These are phyloP conservation scores for Phytophthora boehmeriae DNA, from an alignment of 352 stramenopile genomes.

Conservation along the genomic window DNA sequence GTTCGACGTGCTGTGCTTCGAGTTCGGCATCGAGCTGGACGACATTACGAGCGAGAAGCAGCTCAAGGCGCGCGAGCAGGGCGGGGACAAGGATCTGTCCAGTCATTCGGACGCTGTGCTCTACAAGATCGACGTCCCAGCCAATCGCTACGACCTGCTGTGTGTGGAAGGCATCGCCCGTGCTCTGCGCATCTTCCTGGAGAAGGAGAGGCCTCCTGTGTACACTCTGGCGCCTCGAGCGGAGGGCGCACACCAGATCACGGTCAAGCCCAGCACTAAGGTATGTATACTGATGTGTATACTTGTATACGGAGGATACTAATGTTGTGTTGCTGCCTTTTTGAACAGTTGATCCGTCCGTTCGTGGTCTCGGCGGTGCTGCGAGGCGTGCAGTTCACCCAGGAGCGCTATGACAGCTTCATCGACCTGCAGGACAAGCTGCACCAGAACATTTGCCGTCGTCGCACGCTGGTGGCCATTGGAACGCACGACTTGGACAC, in stretches of 20 bases:
- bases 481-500: slow-evolving; percentile 99
- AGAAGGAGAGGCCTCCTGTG: slow-evolving; percentile 92
- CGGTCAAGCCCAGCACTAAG: slow-evolving; percentile 88
- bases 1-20: slow-evolving; percentile 99
- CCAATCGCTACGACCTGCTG: slow-evolving; percentile 99
- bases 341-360: slow-evolving; percentile 88
- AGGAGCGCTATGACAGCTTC: slow-evolving; percentile 98
- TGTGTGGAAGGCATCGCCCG: slow-evolving; percentile 98
- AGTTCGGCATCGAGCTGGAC: slow-evolving; percentile 99
- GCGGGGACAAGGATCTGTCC: slow-evolving; percentile 64
- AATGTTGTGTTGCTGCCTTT: slow-evolving; percentile 9
- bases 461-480: slow-evolving; percentile 99
- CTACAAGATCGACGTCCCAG: slow-evolving; percentile 99
- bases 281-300: slow-evolving; percentile 20
- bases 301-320: background rate
- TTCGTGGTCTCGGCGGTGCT: slow-evolving; percentile 98
- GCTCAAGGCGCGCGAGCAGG: slow-evolving; percentile 88
- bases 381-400: slow-evolving; percentile 95
- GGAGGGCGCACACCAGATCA: slow-evolving; percentile 81
- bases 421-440: slow-evolving; percentile 99
- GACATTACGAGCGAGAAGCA: slow-evolving; percentile 89
- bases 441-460: slow-evolving; percentile 99
- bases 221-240: slow-evolving; percentile 77
- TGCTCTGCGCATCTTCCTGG: slow-evolving; percentile 97
- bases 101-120: slow-evolving; percentile 90